phyloP scores from a whole-genome alignment of 306 rosid species.

The Trifolium repens region DNA sequence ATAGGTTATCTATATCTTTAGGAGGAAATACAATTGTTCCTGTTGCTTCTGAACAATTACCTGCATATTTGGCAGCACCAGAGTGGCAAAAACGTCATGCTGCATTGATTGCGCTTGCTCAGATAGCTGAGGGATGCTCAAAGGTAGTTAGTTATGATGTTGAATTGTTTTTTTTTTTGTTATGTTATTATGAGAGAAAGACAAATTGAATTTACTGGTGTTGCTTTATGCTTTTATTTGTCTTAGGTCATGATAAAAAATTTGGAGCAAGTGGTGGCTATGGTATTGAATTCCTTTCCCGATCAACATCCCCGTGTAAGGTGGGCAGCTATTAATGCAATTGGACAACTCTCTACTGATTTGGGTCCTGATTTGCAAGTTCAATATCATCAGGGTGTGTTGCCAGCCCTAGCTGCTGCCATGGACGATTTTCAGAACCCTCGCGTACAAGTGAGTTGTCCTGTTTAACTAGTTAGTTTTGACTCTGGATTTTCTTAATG shows the following conservation, averaged over 20 bases:
- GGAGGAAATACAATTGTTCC: conserved; percentile 99
- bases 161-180: neutral
- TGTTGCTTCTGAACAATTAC: conserved; percentile 90
- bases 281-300: conserved; percentile 90
- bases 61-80: conserved; percentile 77
- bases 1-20: conserved; percentile 82
- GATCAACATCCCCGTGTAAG: conserved; percentile 98
- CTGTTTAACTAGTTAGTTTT: conserved; percentile 11
- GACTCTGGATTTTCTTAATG: neutral
- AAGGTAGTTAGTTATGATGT: conserved; percentile 66
- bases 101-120: conserved; percentile 87
- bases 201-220: neutral
- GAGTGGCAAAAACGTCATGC: conserved; percentile 98
- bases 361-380: conserved; percentile 97
- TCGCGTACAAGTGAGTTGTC: conserved; percentile 79
- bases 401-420: conserved; percentile 87
- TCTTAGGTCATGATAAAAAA: conserved; percentile 85
- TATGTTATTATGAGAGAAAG: neutral
- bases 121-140: conserved; percentile 91
- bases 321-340: conserved; percentile 99
- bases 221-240: neutral
- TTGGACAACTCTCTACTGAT: conserved; percentile 95
- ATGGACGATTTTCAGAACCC: conserved; percentile 99
- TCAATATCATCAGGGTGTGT: conserved; percentile 80
- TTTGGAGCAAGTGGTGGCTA: conserved; percentile 97